Evolutionary conservation across 768 basidiomycete species (phyloP), one percentile per base, ranked within the genome.

Genomic region (Boletus coccyginus): DNA sequence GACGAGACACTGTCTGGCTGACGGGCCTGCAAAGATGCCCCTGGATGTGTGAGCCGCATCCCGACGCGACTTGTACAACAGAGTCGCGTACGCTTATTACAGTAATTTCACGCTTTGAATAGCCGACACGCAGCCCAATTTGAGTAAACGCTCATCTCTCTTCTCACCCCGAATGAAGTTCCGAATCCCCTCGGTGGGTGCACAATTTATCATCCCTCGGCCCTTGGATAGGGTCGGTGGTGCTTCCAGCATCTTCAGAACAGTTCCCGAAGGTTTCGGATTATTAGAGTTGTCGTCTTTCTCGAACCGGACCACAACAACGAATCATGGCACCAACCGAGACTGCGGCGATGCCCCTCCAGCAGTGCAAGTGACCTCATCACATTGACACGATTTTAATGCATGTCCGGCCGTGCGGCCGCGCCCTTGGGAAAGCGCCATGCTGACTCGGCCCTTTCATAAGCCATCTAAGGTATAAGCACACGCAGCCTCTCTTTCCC

Each of bases 351-450:
- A 55, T 66, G 59, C 61, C n/a, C 52, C 36, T 41, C 47, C 44
- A 44, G 57, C 59, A 56, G 56, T 57, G 56, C 62, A 35, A 55
- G 43, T 69, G 64, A 69, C 68, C 68, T 66, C 68, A 70, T 64
- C 56, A 50, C 31, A 52, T 48, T 39, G 57, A 73, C 70, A 71
- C 70, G 71, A 68, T 66, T 61, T 61, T 58, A 58, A 41, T 67
- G 70, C 70, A 71, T 71, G 70, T 53, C 61, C 59, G 50, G 60
- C 56, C 56, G 60, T 21, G 21, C 21, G 21, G 21, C 21, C 53
- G 53, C 59, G 55, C 59, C 44, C 41, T 17, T 21, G 21, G 21
- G 21, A 21, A 21, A 35, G 10, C 17, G 17, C 45, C 50, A 60
- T 46, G 52, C 60, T 59, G 53, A 58, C 55, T 39, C 55, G 55